Conservation (phyloP, 495 filamentous ascomycete genomes). For the Pyronema omphalodes region DNA sequence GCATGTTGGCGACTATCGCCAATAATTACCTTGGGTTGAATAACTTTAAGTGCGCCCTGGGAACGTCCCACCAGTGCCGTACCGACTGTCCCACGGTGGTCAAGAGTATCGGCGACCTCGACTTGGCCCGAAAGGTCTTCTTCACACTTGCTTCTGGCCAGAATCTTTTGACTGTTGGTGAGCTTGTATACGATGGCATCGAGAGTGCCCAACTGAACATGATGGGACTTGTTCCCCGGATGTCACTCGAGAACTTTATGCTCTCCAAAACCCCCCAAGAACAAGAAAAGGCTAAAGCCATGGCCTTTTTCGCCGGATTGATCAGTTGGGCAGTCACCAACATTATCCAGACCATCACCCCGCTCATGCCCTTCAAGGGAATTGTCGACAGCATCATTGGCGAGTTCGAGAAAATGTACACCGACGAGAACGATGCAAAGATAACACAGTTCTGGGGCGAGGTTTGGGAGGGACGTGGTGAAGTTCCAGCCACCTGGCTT, state of each 20-base stretch:
- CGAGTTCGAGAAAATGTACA: neutral
- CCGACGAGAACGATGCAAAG: too few species aligned
- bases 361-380: slow-evolving; percentile 12
- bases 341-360: slow-evolving; percentile 8
- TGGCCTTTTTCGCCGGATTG: slow-evolving; percentile 10
- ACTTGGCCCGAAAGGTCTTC: slow-evolving; percentile 13
- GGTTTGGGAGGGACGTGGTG: neutral
- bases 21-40: slow-evolving; percentile 20
- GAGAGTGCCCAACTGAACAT: slow-evolving; percentile 11
- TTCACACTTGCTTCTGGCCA: slow-evolving; percentile 11
- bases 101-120: slow-evolving; percentile 11
- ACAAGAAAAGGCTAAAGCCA: slow-evolving; percentile 1
- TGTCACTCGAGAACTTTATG: slow-evolving; percentile 16
- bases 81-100: slow-evolving; percentile 16
- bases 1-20: slow-evolving; percentile 16
- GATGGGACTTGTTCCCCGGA: slow-evolving; percentile 12
- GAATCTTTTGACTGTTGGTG: slow-evolving; percentile 11
- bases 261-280: slow-evolving; percentile 7
- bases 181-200: slow-evolving; percentile 16
- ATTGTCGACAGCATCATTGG: neutral
- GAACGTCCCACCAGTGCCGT: slow-evolving; percentile 9
- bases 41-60: slow-evolving; percentile 20
- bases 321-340: slow-evolving; percentile 15
- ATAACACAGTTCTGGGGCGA: neutral
- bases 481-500: neutral